These are phyloP conservation scores for Arxiozyma slooffiae DNA, from an alignment of 1,139 yeast species.

Conservation along the genomic window DNA sequence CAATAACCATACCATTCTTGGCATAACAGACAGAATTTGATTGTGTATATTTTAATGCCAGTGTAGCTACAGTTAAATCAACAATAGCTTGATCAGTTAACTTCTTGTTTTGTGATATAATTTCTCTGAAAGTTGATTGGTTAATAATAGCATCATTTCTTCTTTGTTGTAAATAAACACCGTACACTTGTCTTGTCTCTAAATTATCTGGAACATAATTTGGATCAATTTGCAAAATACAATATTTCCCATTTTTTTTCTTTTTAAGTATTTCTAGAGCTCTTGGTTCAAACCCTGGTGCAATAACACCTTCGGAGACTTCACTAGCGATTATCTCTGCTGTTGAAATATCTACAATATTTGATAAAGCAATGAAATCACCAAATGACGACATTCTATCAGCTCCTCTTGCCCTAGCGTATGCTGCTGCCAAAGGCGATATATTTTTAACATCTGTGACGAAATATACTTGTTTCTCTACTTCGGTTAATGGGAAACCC, in stretches of 20 bases:
- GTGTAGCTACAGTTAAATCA: constrained; percentile 92
- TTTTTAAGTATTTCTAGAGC: constrained; percentile 80
- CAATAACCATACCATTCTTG: constrained; percentile 97
- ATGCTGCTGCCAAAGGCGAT: constrained; percentile 94
- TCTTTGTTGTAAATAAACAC: constrained; percentile 90
- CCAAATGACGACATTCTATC: constrained; percentile 99
- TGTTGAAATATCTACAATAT: constrained; percentile 91
- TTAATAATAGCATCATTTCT: constrained; percentile 95
- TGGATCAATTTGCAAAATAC: constrained; percentile 92
- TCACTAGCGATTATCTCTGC: constrained; percentile 95
- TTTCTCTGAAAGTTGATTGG: constrained; percentile 78
- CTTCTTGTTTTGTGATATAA: constrained; percentile 76
- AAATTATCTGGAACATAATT: constrained; percentile 70
- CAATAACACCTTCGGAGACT: constrained; percentile 97
- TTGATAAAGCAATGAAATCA: constrained; percentile 93
- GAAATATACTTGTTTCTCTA: constrained; percentile 90
- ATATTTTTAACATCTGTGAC: constrained; percentile 90
- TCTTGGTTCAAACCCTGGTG: constrained; percentile 90
- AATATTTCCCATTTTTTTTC: constrained; percentile 96
- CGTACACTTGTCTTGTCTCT: constrained; percentile 93
- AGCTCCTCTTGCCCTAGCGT: constrained; percentile 99
- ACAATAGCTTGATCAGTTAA: constrained; percentile 86
- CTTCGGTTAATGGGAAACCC: constrained; percentile 81
- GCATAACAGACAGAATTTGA: constrained; percentile 97
- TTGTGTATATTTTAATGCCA: constrained; percentile 94